Conservation (phyloP, 2,329 filamentous ascomycete genomes). For the Neophaeococcomyces mojaviensis region DNA sequence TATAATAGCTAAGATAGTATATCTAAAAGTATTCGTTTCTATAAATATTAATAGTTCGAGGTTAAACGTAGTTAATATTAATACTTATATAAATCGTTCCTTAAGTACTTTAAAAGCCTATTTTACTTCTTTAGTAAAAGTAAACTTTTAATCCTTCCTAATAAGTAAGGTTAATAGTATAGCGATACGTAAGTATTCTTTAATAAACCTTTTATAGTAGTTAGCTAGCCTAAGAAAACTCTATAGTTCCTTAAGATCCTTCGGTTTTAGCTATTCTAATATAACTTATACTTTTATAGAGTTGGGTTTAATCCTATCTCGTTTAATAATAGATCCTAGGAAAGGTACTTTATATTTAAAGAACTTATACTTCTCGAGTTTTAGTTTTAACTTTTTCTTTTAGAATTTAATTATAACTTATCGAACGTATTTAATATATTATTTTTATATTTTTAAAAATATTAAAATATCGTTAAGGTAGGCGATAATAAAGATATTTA, state of each 20-base stretch:
- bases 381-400: constrained; percentile 10
- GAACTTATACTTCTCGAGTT: constrained; percentile 20
- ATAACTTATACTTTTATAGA: constrained; percentile 12
- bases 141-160: constrained; percentile 7
- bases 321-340: constrained; percentile 16
- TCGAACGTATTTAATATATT: constrained; percentile 10
- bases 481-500: constrained; percentile 10
- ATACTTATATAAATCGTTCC: constrained; percentile 1
- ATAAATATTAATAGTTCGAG: constrained; percentile 2
- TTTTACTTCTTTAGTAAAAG: constrained; percentile 5
- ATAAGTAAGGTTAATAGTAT: not conserved
- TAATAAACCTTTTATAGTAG: constrained; percentile 20
- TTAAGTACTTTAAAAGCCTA: constrained; percentile 7
- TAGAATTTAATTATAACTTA: constrained; percentile 13
- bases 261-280: constrained; percentile 12
- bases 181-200: constrained; percentile 11
- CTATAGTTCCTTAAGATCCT: constrained; percentile 14
- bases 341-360: constrained; percentile 14
- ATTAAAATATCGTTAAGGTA: constrained; percentile 18
- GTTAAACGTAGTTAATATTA: constrained; percentile 9
- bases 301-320: constrained; percentile 12
- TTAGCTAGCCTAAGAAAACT: constrained; percentile 18
- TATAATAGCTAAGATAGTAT: constrained; percentile 2
- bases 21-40: constrained; percentile 9
- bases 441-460: not conserved